Conservation (phyloP, 495 filamentous ascomycete species). For the Amniculicola lignicola region DNA sequence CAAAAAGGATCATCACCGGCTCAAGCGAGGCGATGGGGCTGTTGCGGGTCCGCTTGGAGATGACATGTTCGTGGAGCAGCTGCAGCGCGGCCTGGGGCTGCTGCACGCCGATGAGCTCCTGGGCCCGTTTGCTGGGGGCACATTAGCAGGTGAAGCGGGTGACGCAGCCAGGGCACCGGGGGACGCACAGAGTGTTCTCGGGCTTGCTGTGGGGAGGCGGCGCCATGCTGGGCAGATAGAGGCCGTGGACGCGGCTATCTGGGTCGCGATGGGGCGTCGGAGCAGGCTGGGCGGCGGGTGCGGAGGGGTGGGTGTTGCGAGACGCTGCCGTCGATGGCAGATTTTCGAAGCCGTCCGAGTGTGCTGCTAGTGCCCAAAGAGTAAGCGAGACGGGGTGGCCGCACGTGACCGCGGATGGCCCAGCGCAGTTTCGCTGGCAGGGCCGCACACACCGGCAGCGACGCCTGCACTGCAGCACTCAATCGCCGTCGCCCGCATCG, state of each 20-base stretch:
- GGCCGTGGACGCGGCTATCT: constrained; percentile 29
- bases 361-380: too few relatives aligned
- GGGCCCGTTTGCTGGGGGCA: constrained; percentile 63
- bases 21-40: constrained; percentile 94
- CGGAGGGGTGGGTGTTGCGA: too few relatives aligned
- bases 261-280: constrained; percentile 8
- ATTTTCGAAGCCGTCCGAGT: too few relatives aligned
- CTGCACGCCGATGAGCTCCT: constrained; percentile 96
- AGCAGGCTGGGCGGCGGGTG: constrained; percentile 15
- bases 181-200: constrained; percentile 94
- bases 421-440: too few relatives aligned
- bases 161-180: constrained; percentile 23
- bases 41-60: constrained; percentile 94
- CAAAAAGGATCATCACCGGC: constrained; percentile 96
- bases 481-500: too few relatives aligned
- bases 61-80: constrained; percentile 98
- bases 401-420: too few relatives aligned
- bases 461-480: too few relatives aligned
- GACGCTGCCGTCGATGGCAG: too few relatives aligned
- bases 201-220: constrained; percentile 94
- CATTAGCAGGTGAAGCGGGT: constrained; percentile 14
- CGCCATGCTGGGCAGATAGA: constrained; percentile 68
- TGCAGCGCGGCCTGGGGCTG: constrained; percentile 88
- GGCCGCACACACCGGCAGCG: too few relatives aligned
- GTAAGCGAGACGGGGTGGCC: too few relatives aligned